Evolutionary conservation across 2,329 filamentous ascomycete genomes (phyloP).

Genomic region (Pseudogymnoascus sp.): DNA sequence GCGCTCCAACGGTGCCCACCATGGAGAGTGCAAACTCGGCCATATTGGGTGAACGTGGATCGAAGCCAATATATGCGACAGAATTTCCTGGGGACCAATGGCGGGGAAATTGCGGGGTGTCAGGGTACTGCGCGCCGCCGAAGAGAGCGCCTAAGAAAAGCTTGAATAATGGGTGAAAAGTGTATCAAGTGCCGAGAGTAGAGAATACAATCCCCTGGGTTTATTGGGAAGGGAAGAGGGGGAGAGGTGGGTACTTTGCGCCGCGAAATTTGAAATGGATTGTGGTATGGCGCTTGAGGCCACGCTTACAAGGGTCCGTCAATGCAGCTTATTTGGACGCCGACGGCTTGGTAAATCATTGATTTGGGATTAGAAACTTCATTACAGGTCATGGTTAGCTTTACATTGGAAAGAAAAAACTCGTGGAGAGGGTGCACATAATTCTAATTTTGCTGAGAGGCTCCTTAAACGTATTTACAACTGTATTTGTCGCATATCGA

Average conservation of each 20-base stretch:
- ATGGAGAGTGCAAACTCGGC: slow-evolving; percentile 36
- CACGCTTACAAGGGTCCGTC: background rate
- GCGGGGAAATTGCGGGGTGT: slow-evolving; percentile 9
- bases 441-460: background rate
- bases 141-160: slow-evolving; percentile 8
- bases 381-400: background rate
- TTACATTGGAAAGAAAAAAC: background rate
- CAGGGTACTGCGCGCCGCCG: background rate
- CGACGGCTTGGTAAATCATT: background rate
- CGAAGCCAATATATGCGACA: background rate
- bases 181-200: background rate
- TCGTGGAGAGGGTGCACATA: background rate
- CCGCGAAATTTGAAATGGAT: slow-evolving; percentile 2
- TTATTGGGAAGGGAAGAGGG: background rate
- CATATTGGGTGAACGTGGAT: slow-evolving; percentile 19
- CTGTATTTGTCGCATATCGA: background rate
- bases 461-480: background rate
- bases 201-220: background rate
- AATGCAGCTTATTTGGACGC: slow-evolving; percentile 5
- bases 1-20: slow-evolving; percentile 36
- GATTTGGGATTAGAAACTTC: background rate
- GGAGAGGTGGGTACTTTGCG: background rate
- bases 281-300: slow-evolving; percentile 9
- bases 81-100: background rate
- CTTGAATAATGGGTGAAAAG: background rate